Conservation (phyloP, 164 flowering plant species). For the Vitis riparia region DNA sequence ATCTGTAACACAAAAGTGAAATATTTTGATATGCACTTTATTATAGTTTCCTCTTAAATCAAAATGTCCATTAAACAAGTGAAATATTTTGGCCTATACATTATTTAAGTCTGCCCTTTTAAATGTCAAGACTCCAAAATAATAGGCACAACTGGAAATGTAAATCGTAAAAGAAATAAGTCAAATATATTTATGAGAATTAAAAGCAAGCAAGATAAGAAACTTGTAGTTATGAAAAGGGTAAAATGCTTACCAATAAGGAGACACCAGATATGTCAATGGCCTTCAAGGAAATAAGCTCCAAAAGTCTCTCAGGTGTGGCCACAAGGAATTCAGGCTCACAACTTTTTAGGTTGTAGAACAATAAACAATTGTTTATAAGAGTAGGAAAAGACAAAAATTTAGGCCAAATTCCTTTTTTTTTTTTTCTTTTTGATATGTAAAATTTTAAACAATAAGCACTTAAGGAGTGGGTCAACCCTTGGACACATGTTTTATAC, state of each 20-base stretch:
- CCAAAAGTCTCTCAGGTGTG: slow-evolving; percentile 86
- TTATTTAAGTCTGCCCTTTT: not conserved
- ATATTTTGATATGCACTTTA: too few species aligned
- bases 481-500: too few species aligned
- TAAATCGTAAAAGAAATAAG: not conserved
- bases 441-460: too few species aligned
- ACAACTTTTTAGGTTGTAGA: slow-evolving; percentile 63
- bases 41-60: not conserved
- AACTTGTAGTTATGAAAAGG: not conserved
- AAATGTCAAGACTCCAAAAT: not conserved
- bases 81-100: not conserved
- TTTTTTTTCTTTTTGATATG: too few species aligned
- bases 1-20: too few species aligned
- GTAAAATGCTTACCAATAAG: slow-evolving; percentile 55
- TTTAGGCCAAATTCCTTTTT: too few species aligned
- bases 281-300: slow-evolving; percentile 71
- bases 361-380: not conserved
- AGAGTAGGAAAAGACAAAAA: not conserved
- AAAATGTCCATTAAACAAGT: not conserved
- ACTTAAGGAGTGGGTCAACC: too few species aligned
- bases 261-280: slow-evolving; percentile 70
- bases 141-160: not conserved
- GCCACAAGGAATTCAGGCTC: slow-evolving; percentile 94
- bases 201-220: not conserved
- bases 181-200: not conserved